Evolutionary conservation across 495 filamentous ascomycete genomes (phyloP).

Genomic region (Xylaria nigripes): DNA sequence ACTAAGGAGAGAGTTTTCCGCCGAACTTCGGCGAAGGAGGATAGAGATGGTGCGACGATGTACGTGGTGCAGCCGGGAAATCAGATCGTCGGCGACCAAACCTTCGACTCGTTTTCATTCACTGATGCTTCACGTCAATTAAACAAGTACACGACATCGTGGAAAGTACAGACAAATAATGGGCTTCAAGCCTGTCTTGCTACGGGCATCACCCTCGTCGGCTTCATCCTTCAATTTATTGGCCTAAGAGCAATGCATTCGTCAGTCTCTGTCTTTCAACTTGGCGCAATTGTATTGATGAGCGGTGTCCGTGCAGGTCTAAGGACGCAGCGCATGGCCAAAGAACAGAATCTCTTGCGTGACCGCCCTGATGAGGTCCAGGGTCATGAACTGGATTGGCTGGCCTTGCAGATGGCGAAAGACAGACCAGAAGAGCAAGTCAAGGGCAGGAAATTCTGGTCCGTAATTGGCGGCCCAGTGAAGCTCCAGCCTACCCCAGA

Average conservation of each 20-base stretch:
- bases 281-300: slow-evolving; percentile 40
- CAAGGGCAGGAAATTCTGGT: too few relatives aligned
- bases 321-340: slow-evolving; percentile 10
- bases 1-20: slow-evolving; percentile 26
- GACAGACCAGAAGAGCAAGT: too few relatives aligned
- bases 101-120: slow-evolving; percentile 9
- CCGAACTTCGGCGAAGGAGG: slow-evolving; percentile 22
- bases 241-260: slow-evolving; percentile 40
- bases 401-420: slow-evolving; percentile 23
- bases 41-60: neutral
- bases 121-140: neutral
- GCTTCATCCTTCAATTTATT: slow-evolving; percentile 34
- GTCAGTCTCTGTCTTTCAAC: slow-evolving; percentile 37
- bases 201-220: neutral
- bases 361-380: slow-evolving; percentile 1
- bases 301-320: slow-evolving; percentile 34
- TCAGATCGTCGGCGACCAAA: slow-evolving; percentile 13
- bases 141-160: slow-evolving; percentile 1
- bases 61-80: slow-evolving; percentile 20
- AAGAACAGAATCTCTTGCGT: slow-evolving; percentile 27
- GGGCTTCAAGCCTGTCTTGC: neutral
- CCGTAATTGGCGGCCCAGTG: too few relatives aligned
- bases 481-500: too few relatives aligned
- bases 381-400: slow-evolving; percentile 35
- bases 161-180: neutral